Base-by-base conservation (phyloP, 2,329 filamentous ascomycete species). In the Lachnellula suecica region DNA sequence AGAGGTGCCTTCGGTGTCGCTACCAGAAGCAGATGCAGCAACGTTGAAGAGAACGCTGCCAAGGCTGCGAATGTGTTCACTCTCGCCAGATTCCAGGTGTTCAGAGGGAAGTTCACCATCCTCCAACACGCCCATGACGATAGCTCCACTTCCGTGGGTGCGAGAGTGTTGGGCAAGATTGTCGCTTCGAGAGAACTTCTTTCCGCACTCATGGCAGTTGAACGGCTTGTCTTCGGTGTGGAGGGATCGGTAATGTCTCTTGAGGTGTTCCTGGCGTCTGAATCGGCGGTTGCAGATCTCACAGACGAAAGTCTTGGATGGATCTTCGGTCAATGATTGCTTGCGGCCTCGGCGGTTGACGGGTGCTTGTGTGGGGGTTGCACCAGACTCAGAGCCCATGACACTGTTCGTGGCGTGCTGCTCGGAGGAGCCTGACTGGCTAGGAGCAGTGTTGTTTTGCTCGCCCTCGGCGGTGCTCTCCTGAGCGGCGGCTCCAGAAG, bases 171-270 rank as follows among this genome's bases (percentile, higher is more conserved):
- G 94, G 22, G 91, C 89, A 15, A 99, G 83, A 78, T 99, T 99
- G 75, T 99, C 94, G 64, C 90, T 96, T 65, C 94, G 88, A 19
- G 93, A 97, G 77, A 97, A 99, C 79, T 96, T 97, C 87, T 99
- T 99, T 65, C 94, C 93, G 68, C 94, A 99, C 76, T 99, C 93
- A 61, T 85, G 83, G 79, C 94, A 99, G 76, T 96, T 91, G 66
- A 97, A 99, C 4, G 94, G 94, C 85, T 97, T 99, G 71, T 97
- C 94, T 68, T 96, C 88, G 1, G 94, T 99, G 79, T 99, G 94
- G 44, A 99, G 90, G 53, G 94, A 97, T 63, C 94, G 87, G 79
- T 96, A 96, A 79, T 99, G 94, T 58, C 94, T 89, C 85, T 99
- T 99, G 55, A 99, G 84, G 69, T 99, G 94, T 73, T 99, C 94